Conservation (phyloP, 768 basidiomycete species). For the Pulveroboletus sp. region DNA sequence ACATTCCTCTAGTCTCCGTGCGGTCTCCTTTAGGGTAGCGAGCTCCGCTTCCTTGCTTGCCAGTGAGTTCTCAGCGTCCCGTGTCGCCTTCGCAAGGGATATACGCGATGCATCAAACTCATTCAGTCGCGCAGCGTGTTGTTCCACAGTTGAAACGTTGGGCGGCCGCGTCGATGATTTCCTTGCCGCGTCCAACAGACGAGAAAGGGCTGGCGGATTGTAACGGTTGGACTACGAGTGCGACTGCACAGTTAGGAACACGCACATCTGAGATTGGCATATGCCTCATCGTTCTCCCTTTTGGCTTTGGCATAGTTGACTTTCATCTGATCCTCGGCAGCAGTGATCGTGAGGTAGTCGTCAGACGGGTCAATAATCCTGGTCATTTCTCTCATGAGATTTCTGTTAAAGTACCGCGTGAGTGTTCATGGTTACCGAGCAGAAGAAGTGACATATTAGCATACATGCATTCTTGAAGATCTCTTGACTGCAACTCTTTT, state of each 20-base stretch:
- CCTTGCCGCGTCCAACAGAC: slow-evolving; percentile 63
- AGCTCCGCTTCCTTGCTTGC: slow-evolving; percentile 70
- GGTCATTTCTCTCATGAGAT: slow-evolving; percentile 65
- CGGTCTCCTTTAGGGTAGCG: slow-evolving; percentile 61
- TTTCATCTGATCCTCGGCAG: slow-evolving; percentile 67
- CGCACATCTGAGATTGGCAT: slow-evolving; percentile 59
- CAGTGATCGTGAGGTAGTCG: slow-evolving; percentile 71
- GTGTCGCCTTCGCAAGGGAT: slow-evolving; percentile 69
- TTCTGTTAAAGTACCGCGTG: slow-evolving; percentile 38
- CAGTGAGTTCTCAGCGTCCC: slow-evolving; percentile 62
- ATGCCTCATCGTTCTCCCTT: slow-evolving; percentile 66
- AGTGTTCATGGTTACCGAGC: neutral
- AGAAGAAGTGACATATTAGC: neutral
- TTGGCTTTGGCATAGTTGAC: slow-evolving; percentile 52
- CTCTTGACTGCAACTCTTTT: slow-evolving; percentile 30
- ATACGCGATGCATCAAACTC: slow-evolving; percentile 60
- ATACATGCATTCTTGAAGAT: slow-evolving; percentile 35
- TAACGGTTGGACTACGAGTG: neutral
- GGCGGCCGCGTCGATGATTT: slow-evolving; percentile 65
- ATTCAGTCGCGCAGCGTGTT: slow-evolving; percentile 58
- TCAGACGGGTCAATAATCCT: slow-evolving; percentile 75
- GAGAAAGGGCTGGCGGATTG: slow-evolving; percentile 51
- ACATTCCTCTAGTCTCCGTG: slow-evolving; percentile 54
- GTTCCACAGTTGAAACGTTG: slow-evolving; percentile 63
- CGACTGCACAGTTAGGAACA: slow-evolving; percentile 1